These are phyloP conservation scores for Triticum turgidum DNA, from an alignment of 176 grass and related monocot genomes.

Conservation along the genomic window DNA sequence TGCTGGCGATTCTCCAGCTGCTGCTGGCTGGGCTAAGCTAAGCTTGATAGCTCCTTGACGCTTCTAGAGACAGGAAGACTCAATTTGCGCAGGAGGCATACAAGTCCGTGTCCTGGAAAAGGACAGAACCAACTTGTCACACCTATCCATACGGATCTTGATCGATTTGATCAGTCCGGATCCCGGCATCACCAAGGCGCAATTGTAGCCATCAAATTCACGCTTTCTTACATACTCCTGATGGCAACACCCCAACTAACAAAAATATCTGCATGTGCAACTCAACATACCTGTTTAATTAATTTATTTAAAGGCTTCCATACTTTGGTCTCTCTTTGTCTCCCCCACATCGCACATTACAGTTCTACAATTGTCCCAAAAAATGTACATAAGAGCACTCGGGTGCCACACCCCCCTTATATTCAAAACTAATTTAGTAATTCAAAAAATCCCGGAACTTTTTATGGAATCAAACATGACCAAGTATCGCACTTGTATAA, in stretches of 20 bases:
- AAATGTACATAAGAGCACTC: too few relatives aligned
- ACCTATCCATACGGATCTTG: slow-evolving; percentile 19
- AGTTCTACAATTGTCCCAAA: too few relatives aligned
- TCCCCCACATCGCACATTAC: too few relatives aligned
- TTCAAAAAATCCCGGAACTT: too few relatives aligned
- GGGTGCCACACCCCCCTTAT: too few relatives aligned
- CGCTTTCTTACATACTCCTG: slow-evolving; percentile 25
- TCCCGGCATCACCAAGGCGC: background rate
- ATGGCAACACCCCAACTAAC: slow-evolving; percentile 32
- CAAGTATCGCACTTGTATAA: too few relatives aligned
- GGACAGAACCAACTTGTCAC: slow-evolving; percentile 32
- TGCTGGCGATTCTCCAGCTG: slow-evolving; percentile 42
- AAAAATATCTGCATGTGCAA: background rate
- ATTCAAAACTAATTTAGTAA: too few relatives aligned
- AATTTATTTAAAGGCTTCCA: background rate
- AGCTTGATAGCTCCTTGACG: slow-evolving; percentile 19
- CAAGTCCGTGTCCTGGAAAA: slow-evolving; percentile 25
- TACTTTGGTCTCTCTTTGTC: background rate
- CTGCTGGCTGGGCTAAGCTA: background rate
- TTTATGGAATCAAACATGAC: too few relatives aligned
- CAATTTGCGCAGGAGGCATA: slow-evolving; percentile 4
- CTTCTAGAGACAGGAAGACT: background rate
- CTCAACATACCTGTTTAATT: background rate
- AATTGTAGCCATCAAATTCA: slow-evolving; percentile 19
- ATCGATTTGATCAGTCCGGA: slow-evolving; percentile 2